Evolutionary conservation across 2,329 filamentous ascomycete genomes (phyloP).

Genomic region (Talaromyces verruculosus): DNA sequence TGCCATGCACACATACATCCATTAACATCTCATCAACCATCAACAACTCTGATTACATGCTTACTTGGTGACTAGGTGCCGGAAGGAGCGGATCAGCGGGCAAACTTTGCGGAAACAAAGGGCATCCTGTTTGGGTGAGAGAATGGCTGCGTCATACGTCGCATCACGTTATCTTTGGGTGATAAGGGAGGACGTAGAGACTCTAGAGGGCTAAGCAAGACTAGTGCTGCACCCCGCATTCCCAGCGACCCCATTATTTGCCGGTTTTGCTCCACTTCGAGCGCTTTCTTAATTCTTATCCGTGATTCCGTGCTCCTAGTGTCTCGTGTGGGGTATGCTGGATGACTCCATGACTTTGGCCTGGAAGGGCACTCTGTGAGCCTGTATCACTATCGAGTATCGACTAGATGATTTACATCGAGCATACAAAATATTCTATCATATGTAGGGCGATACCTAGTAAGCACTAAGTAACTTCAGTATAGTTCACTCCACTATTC

Average conservation of each 20-base stretch:
- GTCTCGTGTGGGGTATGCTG: constrained; percentile 9
- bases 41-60: neutral
- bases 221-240: constrained; percentile 26
- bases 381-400: neutral
- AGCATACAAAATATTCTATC: neutral
- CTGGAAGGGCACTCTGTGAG: neutral
- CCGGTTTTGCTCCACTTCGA: constrained; percentile 17
- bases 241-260: constrained; percentile 14
- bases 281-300: neutral
- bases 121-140: constrained; percentile 8
- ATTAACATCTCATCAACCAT: neutral
- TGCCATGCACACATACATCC: neutral
- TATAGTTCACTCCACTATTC: neutral
- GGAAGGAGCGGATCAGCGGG: constrained; percentile 7
- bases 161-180: constrained; percentile 15
- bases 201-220: neutral
- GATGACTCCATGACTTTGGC: constrained; percentile 15
- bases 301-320: constrained; percentile 3
- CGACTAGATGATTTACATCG: neutral
- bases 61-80: neutral
- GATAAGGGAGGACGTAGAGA: neutral
- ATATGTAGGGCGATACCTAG: neutral
- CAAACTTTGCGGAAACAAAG: neutral
- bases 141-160: constrained; percentile 21
- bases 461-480: neutral